phyloP scores from a whole-genome alignment of 257 asterid species.

The Nicotiana tomentosiformis region DNA sequence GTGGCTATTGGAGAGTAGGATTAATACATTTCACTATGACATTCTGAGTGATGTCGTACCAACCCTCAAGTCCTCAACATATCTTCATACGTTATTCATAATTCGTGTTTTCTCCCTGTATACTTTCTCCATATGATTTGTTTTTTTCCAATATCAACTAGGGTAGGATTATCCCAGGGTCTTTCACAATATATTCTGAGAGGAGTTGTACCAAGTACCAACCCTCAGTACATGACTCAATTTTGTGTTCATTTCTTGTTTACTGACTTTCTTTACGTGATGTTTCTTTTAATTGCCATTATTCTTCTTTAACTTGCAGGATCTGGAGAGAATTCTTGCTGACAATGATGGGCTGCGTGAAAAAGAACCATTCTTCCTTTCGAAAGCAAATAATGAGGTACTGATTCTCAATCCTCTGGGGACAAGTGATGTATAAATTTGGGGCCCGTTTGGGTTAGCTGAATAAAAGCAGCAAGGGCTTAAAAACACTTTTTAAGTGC shows the following conservation, averaged over 20 bases:
- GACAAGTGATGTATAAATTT: slow-evolving; percentile 14
- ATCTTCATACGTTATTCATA: not conserved
- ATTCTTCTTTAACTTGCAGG: slow-evolving; percentile 40
- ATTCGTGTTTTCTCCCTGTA: not conserved
- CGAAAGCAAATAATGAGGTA: slow-evolving; percentile 32
- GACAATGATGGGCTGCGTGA: slow-evolving; percentile 67
- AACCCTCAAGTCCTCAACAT: not conserved
- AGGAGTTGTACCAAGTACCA: not conserved
- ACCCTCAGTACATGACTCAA: not conserved
- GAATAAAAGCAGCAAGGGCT: too few species aligned
- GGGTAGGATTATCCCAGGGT: not conserved
- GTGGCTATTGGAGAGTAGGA: not conserved
- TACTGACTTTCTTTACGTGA: not conserved
- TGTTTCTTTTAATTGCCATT: not conserved
- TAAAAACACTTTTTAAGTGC: too few species aligned
- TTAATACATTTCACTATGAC: not conserved
- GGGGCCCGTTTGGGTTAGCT: too few species aligned
- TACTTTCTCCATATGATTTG: not conserved
- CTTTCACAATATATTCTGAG: not conserved
- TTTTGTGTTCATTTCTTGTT: not conserved
- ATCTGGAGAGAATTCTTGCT: slow-evolving; percentile 65
- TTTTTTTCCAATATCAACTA: not conserved
- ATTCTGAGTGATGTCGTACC: not conserved
- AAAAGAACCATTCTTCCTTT: slow-evolving; percentile 77
- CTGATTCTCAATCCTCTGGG: slow-evolving; percentile 28